Evolutionary conservation across 1,139 yeast species (phyloP).

Genomic region (Yamadazyma pseudoaaseri): DNA sequence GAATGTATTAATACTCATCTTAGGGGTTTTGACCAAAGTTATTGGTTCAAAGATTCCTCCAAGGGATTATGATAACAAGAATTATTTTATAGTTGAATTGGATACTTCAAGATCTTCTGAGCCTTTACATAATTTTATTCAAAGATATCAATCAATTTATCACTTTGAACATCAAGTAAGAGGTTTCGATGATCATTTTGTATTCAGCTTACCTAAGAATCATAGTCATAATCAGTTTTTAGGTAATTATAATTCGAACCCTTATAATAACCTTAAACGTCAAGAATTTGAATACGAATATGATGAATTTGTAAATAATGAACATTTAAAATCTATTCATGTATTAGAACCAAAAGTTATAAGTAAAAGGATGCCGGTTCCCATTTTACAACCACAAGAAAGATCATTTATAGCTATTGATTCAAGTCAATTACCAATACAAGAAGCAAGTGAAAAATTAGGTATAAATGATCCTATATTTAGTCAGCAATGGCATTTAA

Average conservation of each 20-base stretch:
- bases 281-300: conserved; percentile 24
- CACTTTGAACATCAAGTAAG: conserved; percentile 58
- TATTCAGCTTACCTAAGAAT: conserved; percentile 52
- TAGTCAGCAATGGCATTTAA: conserved; percentile 83
- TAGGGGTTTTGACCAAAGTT: conserved; percentile 5
- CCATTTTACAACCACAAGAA: conserved; percentile 13
- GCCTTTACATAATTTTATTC: conserved; percentile 32
- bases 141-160: conserved; percentile 32
- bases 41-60: conserved; percentile 19
- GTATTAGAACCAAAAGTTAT: conserved; percentile 49
- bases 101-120: conserved; percentile 28
- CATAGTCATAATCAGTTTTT: conserved; percentile 33
- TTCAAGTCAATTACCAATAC: conserved; percentile 43
- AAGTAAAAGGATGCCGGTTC: conserved; percentile 45
- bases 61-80: conserved; percentile 38
- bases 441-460: conserved; percentile 51
- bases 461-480: conserved; percentile 80
- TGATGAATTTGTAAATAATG: conserved; percentile 27
- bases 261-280: conserved; percentile 24
- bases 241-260: conserved; percentile 37
- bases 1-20: conserved; percentile 5
- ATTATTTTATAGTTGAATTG: conserved; percentile 62
- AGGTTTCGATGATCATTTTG: conserved; percentile 59
- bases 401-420: conserved; percentile 31
- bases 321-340: conserved; percentile 44